Percentiles rank a stretch among this genome's conserved stretches.
Conservation (phyloP, 2,329 filamentous ascomycete genomes). For the Nigrospora osmanthi region DNA sequence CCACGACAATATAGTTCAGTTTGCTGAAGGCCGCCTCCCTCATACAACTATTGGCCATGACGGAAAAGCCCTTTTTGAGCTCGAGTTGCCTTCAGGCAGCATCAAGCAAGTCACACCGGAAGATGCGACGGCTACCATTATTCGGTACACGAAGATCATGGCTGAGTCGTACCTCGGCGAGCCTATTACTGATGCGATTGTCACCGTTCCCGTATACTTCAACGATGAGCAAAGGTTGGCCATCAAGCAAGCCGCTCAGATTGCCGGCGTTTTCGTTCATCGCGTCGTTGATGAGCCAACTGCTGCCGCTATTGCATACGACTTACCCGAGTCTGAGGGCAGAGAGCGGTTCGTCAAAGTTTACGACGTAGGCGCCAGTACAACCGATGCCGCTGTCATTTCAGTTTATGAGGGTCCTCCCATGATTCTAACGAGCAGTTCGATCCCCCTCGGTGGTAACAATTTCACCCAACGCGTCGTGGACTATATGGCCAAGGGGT, state of each 20-base stretch:
- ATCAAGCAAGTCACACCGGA: constrained; percentile 72
- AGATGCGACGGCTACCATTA: constrained; percentile 73
- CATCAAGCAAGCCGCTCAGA: constrained; percentile 88
- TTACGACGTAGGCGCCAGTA: constrained; percentile 91
- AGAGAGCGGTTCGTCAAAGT: constrained; percentile 84
- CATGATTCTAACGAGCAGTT: constrained; percentile 91
- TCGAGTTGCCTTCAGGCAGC: constrained; percentile 51
- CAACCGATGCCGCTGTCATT: constrained; percentile 88
- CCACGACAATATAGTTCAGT: constrained; percentile 78
- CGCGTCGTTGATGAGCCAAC: constrained; percentile 96
- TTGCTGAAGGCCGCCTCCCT: constrained; percentile 95
- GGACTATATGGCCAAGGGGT: constrained; percentile 90
- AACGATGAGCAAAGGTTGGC: constrained; percentile 96
- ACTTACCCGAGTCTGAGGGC: constrained; percentile 71
- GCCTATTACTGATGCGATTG: constrained; percentile 80
- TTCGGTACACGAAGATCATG: constrained; percentile 79
- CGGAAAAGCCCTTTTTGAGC: constrained; percentile 80
- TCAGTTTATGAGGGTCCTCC: constrained; percentile 90
- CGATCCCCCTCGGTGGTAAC: constrained; percentile 95
- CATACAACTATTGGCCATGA: constrained; percentile 88
- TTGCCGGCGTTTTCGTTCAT: constrained; percentile 89
- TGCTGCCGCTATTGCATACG: constrained; percentile 90
- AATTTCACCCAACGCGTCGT: constrained; percentile 98
- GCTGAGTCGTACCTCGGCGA: constrained; percentile 73
- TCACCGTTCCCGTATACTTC: constrained; percentile 96